These are phyloP conservation scores for Ustilago lituana DNA, from an alignment of 1,284 basidiomycete genomes.

Conservation along the genomic window DNA sequence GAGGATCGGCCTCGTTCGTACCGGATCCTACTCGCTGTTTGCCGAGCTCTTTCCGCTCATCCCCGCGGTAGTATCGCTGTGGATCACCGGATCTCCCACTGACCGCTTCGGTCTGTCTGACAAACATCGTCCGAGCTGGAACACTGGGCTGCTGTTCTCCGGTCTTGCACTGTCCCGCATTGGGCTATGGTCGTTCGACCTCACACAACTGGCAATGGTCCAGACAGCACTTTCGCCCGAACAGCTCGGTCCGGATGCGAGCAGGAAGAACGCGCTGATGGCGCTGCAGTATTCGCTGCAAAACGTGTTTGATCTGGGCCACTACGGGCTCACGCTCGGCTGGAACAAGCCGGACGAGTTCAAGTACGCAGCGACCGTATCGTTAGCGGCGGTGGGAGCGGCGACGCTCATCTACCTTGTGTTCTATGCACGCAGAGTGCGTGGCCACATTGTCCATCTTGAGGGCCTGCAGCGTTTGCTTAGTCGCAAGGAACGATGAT, in stretches of 20 bases:
- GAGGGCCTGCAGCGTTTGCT: conserved; percentile 41
- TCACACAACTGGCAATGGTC: conserved; percentile 70
- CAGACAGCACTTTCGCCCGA: conserved; percentile 44
- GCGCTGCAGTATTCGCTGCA: conserved; percentile 55
- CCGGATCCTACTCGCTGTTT: conserved; percentile 68
- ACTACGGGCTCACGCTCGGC: conserved; percentile 54
- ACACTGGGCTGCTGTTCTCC: conserved; percentile 51
- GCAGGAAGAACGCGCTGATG: conserved; percentile 49
- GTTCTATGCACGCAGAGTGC: conserved; percentile 50
- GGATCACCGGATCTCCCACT: conserved; percentile 34
- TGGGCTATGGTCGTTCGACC: conserved; percentile 72
- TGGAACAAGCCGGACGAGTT: conserved; percentile 52
- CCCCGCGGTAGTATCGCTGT: conserved; percentile 45
- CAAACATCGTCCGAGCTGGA: conserved; percentile 48
- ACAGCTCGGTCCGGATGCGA: conserved; percentile 32
- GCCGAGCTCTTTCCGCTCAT: conserved; percentile 47
- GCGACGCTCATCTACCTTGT: conserved; percentile 55
- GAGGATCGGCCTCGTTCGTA: conserved; percentile 70
- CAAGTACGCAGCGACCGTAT: conserved; percentile 53
- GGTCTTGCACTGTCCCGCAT: conserved; percentile 72
- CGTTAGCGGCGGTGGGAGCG: conserved; percentile 38
- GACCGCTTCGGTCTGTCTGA: conserved; percentile 31
- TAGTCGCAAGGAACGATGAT: conserved; percentile 35
- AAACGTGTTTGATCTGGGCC: conserved; percentile 51
- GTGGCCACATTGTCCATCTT: conserved; percentile 58